These are phyloP conservation scores for Canna indica DNA, from an alignment of 176 grass and related monocot genomes.

Conservation along the genomic window DNA sequence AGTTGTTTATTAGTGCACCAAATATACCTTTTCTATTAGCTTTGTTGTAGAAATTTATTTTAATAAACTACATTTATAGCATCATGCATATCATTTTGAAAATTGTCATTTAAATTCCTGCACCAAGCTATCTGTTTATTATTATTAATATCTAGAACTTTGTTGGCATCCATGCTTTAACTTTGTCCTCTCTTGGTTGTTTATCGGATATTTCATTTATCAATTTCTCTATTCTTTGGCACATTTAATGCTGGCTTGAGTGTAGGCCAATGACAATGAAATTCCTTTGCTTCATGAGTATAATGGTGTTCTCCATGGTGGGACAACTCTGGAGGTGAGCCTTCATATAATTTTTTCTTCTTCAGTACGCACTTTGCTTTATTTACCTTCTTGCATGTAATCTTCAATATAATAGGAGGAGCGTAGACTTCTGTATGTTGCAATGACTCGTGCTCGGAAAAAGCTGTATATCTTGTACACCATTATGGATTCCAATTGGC, in stretches of 20 bases:
- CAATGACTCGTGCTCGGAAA: constrained; percentile 88
- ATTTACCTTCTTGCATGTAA: constrained; percentile 6
- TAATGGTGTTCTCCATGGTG: constrained; percentile 44
- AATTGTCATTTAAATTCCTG: neutral
- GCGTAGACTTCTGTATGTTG: constrained; percentile 83
- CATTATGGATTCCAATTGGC: constrained; percentile 69
- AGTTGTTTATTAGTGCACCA: neutral
- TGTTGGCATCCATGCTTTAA: neutral
- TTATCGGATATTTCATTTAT: neutral
- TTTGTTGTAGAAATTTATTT: neutral
- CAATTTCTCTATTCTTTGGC: constrained; percentile 4
- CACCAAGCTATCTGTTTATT: neutral
- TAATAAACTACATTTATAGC: neutral
- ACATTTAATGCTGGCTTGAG: neutral
- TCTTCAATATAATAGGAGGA: constrained; percentile 58
- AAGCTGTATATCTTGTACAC: constrained; percentile 70
- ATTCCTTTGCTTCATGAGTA: constrained; percentile 89
- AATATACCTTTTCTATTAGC: neutral
- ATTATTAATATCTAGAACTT: neutral
- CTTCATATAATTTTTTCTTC: constrained; percentile 7
- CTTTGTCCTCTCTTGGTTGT: neutral
- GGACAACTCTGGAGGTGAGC: constrained; percentile 50
- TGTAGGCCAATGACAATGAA: constrained; percentile 82
- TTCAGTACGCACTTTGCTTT: constrained; percentile 12
- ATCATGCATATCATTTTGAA: neutral